Evolutionary conservation across 2,329 filamentous ascomycete species (phyloP).

Genomic region (Coniochaeta sp.): DNA sequence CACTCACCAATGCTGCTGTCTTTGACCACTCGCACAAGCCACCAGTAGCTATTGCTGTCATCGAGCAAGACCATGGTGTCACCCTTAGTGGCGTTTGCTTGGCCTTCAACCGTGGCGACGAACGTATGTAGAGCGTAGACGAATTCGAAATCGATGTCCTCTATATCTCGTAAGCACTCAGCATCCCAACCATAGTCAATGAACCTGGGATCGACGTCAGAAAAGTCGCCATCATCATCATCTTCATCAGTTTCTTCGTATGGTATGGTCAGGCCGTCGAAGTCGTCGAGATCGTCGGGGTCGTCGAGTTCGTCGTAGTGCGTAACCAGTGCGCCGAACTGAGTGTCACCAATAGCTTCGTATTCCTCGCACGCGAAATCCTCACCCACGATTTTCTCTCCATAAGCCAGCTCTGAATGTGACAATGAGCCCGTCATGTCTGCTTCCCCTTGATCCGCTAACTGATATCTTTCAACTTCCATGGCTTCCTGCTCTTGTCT

Average conservation of each 20-base stretch:
- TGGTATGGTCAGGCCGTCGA: conserved; percentile 30
- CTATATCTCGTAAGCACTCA: conserved; percentile 85
- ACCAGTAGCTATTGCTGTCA: conserved; percentile 99
- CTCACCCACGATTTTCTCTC: conserved; percentile 10
- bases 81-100: conserved; percentile 96
- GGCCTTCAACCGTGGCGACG: conserved; percentile 93
- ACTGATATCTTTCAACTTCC: background rate
- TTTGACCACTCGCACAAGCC: conserved; percentile 94
- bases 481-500: conserved; percentile 3
- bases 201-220: conserved; percentile 47
- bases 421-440: background rate
- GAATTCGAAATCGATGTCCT: conserved; percentile 99
- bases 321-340: background rate
- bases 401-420: background rate
- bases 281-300: conserved; percentile 15
- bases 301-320: conserved; percentile 13
- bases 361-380: conserved; percentile 3
- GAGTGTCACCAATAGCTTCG: background rate
- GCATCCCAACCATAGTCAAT: conserved; percentile 67
- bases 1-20: conserved; percentile 80
- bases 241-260: conserved; percentile 35
- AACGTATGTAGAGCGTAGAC: conserved; percentile 98
- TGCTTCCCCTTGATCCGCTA: background rate
- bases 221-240: conserved; percentile 56
- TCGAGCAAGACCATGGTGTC: conserved; percentile 98